phyloP scores from a whole-genome alignment of 495 filamentous ascomycete genomes.

The Aspergillus conjunctus region DNA sequence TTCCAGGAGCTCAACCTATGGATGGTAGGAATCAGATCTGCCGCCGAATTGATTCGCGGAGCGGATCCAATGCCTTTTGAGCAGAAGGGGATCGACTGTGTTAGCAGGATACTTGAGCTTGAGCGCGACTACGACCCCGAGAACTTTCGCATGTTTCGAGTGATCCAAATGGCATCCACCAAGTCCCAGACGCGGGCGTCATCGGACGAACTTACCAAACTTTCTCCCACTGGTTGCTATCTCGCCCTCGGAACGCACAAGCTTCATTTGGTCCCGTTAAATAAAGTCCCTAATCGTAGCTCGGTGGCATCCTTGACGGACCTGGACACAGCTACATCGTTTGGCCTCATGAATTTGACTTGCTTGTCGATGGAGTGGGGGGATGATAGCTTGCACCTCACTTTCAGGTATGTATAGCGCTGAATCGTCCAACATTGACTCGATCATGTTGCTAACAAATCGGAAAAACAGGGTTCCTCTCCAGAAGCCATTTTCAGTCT shows the following conservation, averaged over 20 bases:
- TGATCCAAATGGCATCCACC: slow-evolving; percentile 70
- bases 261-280: slow-evolving; percentile 76
- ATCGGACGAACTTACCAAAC: slow-evolving; percentile 75
- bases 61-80: slow-evolving; percentile 59
- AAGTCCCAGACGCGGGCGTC: slow-evolving; percentile 63
- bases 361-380: slow-evolving; percentile 65
- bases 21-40: slow-evolving; percentile 67
- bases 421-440: not conserved
- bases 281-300: slow-evolving; percentile 58
- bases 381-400: slow-evolving; percentile 85
- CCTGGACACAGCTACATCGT: slow-evolving; percentile 53
- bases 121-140: slow-evolving; percentile 69
- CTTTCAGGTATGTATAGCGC: slow-evolving; percentile 66
- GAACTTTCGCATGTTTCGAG: slow-evolving; percentile 78
- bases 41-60: slow-evolving; percentile 57
- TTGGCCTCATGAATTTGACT: slow-evolving; percentile 76
- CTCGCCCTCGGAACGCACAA: slow-evolving; percentile 83
- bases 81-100: slow-evolving; percentile 61
- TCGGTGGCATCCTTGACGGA: slow-evolving; percentile 57
- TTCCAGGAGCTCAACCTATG: slow-evolving; percentile 75
- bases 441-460: slow-evolving; percentile 13
- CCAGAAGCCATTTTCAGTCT: slow-evolving; percentile 60
- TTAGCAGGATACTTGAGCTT: slow-evolving; percentile 65
- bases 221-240: slow-evolving; percentile 75
- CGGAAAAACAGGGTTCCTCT: slow-evolving; percentile 59